A percentile compares a stretch with the other conserved stretches of the same genome.
phyloP scores from a whole-genome alignment of 2,329 filamentous ascomycete genomes.

The Cytospora leucostoma region DNA sequence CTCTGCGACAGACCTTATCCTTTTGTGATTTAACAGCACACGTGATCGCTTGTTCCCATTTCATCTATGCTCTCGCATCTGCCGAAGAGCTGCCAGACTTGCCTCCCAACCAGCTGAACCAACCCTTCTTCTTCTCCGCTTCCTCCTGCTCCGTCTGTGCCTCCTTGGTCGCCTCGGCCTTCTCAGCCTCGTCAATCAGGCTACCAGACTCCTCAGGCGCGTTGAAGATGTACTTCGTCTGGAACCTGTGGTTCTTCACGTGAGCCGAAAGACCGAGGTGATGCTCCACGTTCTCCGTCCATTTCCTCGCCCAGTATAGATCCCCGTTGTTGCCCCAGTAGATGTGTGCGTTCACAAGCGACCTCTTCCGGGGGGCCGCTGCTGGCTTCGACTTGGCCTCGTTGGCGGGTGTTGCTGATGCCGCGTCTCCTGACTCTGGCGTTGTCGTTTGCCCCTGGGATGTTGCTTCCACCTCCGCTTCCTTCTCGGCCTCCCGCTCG shows the following conservation, averaged over 20 bases:
- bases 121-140: slow-evolving; percentile 18
- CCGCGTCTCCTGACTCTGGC: slow-evolving; percentile 18
- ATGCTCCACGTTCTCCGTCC: slow-evolving; percentile 58
- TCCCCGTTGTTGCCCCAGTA: slow-evolving; percentile 55
- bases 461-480: slow-evolving; percentile 2
- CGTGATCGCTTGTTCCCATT: neutral
- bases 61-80: slow-evolving; percentile 20
- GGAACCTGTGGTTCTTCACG: slow-evolving; percentile 19
- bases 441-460: slow-evolving; percentile 13
- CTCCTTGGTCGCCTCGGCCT: neutral
- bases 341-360: slow-evolving; percentile 46
- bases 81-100: slow-evolving; percentile 14
- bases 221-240: slow-evolving; percentile 20
- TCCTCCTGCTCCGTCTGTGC: neutral
- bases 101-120: slow-evolving; percentile 21
- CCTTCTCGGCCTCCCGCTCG: slow-evolving; percentile 9
- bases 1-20: neutral
- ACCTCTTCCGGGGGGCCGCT: slow-evolving; percentile 16
- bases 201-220: neutral
- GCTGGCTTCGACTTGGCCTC: neutral
- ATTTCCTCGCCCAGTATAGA: slow-evolving; percentile 47
- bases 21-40: slow-evolving; percentile 6
- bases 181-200: neutral
- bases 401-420: neutral
- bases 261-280: slow-evolving; percentile 40